Percentiles rank a stretch among this genome's conserved stretches.
phyloP scores from a whole-genome alignment of 2,329 filamentous ascomycete species.

The Onygenales sp. region DNA sequence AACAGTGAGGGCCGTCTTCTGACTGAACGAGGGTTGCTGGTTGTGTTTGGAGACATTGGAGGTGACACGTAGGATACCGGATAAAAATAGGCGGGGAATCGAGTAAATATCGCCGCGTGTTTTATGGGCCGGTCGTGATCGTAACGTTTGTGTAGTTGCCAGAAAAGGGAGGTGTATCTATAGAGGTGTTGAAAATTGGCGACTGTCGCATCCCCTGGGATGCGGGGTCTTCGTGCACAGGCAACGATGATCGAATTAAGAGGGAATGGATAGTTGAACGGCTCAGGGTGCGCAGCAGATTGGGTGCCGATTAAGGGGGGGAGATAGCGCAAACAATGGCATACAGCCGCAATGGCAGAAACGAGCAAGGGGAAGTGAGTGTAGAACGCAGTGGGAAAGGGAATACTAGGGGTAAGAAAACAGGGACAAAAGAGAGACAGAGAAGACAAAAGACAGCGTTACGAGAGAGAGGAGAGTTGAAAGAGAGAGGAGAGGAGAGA shows the following conservation, averaged over 20 bases:
- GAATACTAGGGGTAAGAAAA: neutral
- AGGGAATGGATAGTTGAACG: too few species aligned
- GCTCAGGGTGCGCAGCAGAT: too few species aligned
- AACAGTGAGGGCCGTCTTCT: constrained; percentile 28
- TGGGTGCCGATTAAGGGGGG: neutral
- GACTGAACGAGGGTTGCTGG: constrained; percentile 4
- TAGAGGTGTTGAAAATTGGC: too few species aligned
- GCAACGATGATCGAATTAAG: too few species aligned
- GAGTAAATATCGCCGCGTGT: neutral
- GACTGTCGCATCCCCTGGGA: too few species aligned
- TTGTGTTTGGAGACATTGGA: constrained; percentile 5
- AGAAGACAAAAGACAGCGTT: neutral
- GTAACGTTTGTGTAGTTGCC: neutral
- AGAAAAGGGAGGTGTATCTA: too few species aligned
- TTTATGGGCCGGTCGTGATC: neutral
- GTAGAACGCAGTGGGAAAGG: neutral
- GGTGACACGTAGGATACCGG: neutral
- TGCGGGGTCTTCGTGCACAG: too few species aligned
- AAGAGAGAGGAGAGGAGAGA: neutral
- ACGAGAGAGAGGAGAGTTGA: neutral
- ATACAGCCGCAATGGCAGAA: neutral
- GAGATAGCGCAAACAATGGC: neutral
- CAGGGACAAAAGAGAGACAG: neutral
- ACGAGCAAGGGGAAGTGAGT: neutral
- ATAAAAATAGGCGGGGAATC: neutral